Evolutionary conservation across 2,329 filamentous ascomycete species (phyloP), one percentile per base, ranked within the genome.

Genomic region (Exserohilum rostratum): DNA sequence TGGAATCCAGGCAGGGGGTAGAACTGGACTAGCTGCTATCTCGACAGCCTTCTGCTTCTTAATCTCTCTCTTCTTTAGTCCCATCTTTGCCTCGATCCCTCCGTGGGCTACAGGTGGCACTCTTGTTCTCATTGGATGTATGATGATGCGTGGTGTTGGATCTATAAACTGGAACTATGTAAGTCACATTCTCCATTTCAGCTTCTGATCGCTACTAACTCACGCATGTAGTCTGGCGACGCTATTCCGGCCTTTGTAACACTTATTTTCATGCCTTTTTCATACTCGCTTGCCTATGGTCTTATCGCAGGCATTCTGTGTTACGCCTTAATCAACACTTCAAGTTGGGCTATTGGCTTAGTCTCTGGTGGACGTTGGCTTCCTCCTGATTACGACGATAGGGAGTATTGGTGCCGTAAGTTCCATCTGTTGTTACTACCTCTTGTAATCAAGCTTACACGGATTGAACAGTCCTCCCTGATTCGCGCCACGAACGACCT

Each of bases 21-120:
- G 87, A 66, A 96, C 91, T 0, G 91, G 91, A 7, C 76, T 96
- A 15, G 93, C 91, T 0, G 87, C 90, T 37, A 90, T 93, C 71
- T 80, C 85, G 7, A 89, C 90, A 0, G 91, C 91, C 3, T 43
- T 96, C 39, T 92, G 89, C 77, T 96, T 96, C 80, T 71, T 74
- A 54, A 85, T 96, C 70, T 86, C 90, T 47, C 84, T 96, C 55
- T 96, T 96, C 82, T 96, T 96, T 71, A 90, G 91, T 0, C 91
- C 91, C 0, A 93, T 96, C 53, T 96, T 96, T 69, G 91, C 91
- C 5, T 93, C 90, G 0, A 95, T 96, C 53, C 91, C 91, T 3
- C 88, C 91, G 0, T 96, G 90, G 90, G 91, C 91, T 1, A 96
- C 91, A 0, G 91, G 91, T 38, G 92, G 89, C 71, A 91, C 92